These are phyloP conservation scores for Serendipita vermifera DNA, from an alignment of 768 basidiomycete species.

Conservation along the genomic window DNA sequence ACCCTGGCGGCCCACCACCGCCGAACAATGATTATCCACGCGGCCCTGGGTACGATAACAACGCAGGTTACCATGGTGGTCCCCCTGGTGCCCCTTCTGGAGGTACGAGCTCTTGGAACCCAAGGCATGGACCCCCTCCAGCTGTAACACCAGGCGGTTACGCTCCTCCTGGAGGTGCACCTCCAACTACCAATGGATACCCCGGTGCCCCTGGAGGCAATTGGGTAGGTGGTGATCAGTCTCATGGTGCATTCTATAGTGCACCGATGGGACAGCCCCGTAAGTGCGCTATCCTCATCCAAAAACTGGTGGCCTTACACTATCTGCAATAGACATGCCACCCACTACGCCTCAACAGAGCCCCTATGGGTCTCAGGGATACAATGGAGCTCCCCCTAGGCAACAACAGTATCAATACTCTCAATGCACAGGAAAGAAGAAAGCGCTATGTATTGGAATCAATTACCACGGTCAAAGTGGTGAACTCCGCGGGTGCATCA, in stretches of 20 bases:
- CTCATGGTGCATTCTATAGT: slow-evolving; percentile 2
- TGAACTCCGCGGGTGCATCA: slow-evolving; percentile 77
- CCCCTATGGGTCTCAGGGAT: slow-evolving; percentile 47
- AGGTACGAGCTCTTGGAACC: background rate
- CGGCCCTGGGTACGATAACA: too few species aligned
- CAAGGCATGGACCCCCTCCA: background rate
- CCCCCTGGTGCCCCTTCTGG: background rate
- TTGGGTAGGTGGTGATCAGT: background rate
- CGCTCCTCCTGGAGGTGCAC: background rate
- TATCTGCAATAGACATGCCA: slow-evolving; percentile 18
- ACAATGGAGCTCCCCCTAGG: slow-evolving; percentile 32
- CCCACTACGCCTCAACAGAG: slow-evolving; percentile 43
- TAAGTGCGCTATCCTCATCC: background rate
- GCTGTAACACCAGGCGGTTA: too few species aligned
- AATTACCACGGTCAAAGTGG: slow-evolving; percentile 62
- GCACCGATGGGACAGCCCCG: background rate
- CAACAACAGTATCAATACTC: slow-evolving; percentile 66
- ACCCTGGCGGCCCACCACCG: too few species aligned
- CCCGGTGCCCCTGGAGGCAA: background rate
- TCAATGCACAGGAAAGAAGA: slow-evolving; percentile 76
- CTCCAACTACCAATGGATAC: background rate
- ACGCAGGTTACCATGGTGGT: too few species aligned
- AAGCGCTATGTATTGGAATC: slow-evolving; percentile 83
- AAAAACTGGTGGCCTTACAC: background rate
- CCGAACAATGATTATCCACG: too few species aligned